phyloP scores from a whole-genome alignment of 2,329 filamentous ascomycete species.

The Hymenotorrendiella dingleyae region DNA sequence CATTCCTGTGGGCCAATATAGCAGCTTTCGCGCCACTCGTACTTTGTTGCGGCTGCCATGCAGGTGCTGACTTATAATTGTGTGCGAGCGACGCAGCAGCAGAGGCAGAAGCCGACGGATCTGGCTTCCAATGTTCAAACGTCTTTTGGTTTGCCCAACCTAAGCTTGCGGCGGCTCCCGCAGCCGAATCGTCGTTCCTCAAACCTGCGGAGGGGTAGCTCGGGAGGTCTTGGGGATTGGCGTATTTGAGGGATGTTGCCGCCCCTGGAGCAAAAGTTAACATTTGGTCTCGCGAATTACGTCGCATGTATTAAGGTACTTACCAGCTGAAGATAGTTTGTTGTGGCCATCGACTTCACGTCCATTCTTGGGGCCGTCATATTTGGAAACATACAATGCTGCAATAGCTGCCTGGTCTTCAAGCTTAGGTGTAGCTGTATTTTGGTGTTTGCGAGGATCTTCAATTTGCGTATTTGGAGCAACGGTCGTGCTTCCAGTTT shows the following conservation, averaged over 20 bases:
- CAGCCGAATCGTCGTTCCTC: slow-evolving; percentile 49
- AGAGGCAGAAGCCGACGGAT: slow-evolving; percentile 52
- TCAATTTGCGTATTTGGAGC: slow-evolving; percentile 15
- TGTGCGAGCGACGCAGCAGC: slow-evolving; percentile 53
- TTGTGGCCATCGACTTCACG: slow-evolving; percentile 1
- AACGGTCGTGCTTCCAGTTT: slow-evolving; percentile 8
- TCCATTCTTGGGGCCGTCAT: slow-evolving; percentile 12
- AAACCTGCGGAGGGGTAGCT: slow-evolving; percentile 67
- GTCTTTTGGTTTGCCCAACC: slow-evolving; percentile 66
- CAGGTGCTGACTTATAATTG: slow-evolving; percentile 47
- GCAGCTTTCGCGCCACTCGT: slow-evolving; percentile 70
- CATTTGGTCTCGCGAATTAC: neutral
- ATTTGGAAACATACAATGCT: slow-evolving; percentile 49
- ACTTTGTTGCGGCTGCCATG: slow-evolving; percentile 59
- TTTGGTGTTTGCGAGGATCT: slow-evolving; percentile 16
- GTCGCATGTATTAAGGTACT: neutral
- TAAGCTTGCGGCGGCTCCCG: slow-evolving; percentile 66
- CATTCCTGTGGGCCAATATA: slow-evolving; percentile 54
- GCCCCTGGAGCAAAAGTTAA: slow-evolving; percentile 39
- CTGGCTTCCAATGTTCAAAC: slow-evolving; percentile 60
- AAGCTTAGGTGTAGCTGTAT: slow-evolving; percentile 25
- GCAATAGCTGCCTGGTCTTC: slow-evolving; percentile 51
- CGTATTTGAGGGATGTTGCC: slow-evolving; percentile 62
- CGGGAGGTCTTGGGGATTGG: slow-evolving; percentile 65
- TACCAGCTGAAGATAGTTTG: slow-evolving; percentile 6